phyloP scores from a whole-genome alignment of 768 basidiomycete genomes.

The Cystobasidium tubakii region DNA sequence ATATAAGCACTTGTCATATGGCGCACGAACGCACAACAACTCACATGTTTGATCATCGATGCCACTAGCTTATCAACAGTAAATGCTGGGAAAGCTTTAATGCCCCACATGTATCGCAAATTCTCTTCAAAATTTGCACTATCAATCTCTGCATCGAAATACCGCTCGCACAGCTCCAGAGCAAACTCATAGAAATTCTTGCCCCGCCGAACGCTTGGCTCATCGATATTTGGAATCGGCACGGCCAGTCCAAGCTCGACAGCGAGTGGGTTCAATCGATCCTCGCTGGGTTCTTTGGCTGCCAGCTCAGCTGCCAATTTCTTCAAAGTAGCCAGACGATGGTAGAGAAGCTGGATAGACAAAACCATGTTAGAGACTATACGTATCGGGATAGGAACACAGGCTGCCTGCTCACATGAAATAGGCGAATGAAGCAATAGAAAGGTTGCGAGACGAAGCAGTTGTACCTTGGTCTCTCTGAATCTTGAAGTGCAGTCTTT shows the following conservation, averaged over 20 bases:
- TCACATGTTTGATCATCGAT: constrained; percentile 88
- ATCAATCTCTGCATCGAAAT: constrained; percentile 89
- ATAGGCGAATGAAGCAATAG: constrained; percentile 77
- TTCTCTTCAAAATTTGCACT: constrained; percentile 86
- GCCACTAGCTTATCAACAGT: constrained; percentile 88
- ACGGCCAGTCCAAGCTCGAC: constrained; percentile 61
- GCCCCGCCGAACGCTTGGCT: constrained; percentile 49
- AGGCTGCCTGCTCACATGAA: constrained; percentile 68
- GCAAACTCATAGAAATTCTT: constrained; percentile 82
- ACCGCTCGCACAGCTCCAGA: constrained; percentile 80
- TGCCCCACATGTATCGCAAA: constrained; percentile 90
- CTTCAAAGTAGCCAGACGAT: constrained; percentile 79
- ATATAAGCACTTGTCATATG: too few relatives aligned
- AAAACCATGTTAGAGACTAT: background rate
- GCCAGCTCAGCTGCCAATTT: constrained; percentile 63
- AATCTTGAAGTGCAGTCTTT: background rate
- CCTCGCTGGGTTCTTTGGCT: constrained; percentile 9
- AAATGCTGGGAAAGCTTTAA: constrained; percentile 83
- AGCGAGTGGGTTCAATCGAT: constrained; percentile 44
- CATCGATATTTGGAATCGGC: constrained; percentile 56
- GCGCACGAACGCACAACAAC: too few relatives aligned
- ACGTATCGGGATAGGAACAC: too few relatives aligned
- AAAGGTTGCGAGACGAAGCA: constrained; percentile 91
- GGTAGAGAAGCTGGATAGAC: constrained; percentile 71
- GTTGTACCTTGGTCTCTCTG: constrained; percentile 39